Conservation (phyloP, 176 grass and related monocot genomes). For the Phragmites australis region DNA sequence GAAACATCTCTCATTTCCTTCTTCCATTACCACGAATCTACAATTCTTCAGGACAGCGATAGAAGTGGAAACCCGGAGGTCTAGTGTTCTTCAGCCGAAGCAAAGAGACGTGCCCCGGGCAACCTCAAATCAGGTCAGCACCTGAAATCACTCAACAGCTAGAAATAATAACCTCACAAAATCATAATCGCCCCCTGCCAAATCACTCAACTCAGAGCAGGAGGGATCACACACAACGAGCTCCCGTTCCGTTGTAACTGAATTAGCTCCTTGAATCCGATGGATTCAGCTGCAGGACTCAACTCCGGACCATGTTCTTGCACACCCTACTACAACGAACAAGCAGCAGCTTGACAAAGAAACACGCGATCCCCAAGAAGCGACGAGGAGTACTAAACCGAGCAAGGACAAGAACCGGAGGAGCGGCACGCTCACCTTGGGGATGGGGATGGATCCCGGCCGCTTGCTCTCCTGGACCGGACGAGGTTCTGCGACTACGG, state of each 20-base stretch:
- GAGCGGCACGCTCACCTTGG: slow-evolving; percentile 20
- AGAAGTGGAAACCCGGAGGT: background rate
- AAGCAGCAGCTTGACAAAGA: background rate
- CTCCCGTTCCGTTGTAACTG: background rate
- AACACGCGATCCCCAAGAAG: background rate
- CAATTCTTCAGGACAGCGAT: background rate
- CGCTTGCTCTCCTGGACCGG: background rate
- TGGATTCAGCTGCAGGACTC: background rate
- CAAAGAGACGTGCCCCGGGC: background rate
- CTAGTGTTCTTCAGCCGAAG: background rate
- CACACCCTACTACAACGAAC: background rate
- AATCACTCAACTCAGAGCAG: background rate
- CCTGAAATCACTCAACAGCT: background rate
- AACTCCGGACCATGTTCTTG: background rate
- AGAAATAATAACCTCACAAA: background rate
- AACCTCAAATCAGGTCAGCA: background rate
- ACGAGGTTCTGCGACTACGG: background rate
- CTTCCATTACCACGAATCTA: background rate
- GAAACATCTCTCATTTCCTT: background rate
- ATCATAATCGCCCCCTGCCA: background rate
- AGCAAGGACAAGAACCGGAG: background rate
- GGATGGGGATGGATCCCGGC: background rate
- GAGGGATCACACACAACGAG: background rate
- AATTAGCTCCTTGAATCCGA: background rate
- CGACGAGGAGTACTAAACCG: background rate